A percentile compares a stretch with the other conserved stretches of the same genome.
Conservation (phyloP, 2,329 filamentous ascomycete genomes). For the Neocatenulostroma microsporum region DNA sequence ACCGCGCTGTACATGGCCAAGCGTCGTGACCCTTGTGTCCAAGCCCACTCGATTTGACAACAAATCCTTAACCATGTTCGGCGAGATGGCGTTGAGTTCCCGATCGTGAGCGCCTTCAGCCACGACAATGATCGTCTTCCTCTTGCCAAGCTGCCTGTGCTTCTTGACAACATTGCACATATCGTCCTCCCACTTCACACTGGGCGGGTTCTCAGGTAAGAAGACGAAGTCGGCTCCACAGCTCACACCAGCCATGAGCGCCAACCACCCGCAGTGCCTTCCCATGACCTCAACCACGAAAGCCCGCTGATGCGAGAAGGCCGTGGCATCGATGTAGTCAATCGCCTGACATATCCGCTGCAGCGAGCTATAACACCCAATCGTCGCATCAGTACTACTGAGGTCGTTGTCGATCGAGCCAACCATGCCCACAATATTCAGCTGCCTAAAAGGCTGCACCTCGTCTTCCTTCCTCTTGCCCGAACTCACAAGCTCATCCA, state of each 20-base stretch:
- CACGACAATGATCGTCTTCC: slow-evolving; percentile 96
- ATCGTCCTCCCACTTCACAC: slow-evolving; percentile 78
- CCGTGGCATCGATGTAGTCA: slow-evolving; percentile 94
- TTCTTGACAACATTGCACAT: slow-evolving; percentile 71
- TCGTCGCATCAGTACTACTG: slow-evolving; percentile 92
- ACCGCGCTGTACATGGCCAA: slow-evolving; percentile 96
- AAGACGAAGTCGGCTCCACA: slow-evolving; percentile 96
- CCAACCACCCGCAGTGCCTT: slow-evolving; percentile 93
- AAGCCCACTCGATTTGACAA: slow-evolving; percentile 76
- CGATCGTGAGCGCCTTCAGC: slow-evolving; percentile 88
- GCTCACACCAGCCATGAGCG: slow-evolving; percentile 89
- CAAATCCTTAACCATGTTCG: slow-evolving; percentile 75
- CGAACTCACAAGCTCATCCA: slow-evolving; percentile 72
- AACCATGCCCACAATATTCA: slow-evolving; percentile 95
- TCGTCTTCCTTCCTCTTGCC: slow-evolving; percentile 65
- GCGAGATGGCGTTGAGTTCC: slow-evolving; percentile 73
- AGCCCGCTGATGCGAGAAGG: slow-evolving; percentile 85
- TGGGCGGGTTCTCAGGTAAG: slow-evolving; percentile 86
- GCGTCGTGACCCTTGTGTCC: slow-evolving; percentile 87
- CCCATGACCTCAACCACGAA: slow-evolving; percentile 99
- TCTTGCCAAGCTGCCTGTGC: slow-evolving; percentile 83
- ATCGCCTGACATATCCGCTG: slow-evolving; percentile 91
- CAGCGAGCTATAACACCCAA: slow-evolving; percentile 91
- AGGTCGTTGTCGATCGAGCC: slow-evolving; percentile 98
- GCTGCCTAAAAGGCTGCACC: slow-evolving; percentile 66